Evolutionary conservation across 2,329 filamentous ascomycete genomes (phyloP).

Genomic region (Neoscytalidium dimidiatum): DNA sequence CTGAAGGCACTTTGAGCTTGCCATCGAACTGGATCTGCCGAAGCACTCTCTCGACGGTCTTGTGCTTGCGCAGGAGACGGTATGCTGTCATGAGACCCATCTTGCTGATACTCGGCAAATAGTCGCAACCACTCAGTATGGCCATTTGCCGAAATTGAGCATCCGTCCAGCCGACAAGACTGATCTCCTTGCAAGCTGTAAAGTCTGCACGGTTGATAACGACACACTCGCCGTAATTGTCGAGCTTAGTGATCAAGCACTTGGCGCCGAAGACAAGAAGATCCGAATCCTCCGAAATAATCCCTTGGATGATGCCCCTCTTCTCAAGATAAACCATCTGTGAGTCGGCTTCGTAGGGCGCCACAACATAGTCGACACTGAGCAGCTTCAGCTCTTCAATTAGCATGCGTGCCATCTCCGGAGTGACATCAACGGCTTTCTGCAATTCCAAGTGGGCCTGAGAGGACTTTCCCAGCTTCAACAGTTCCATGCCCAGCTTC

Average conservation of each 20-base stretch:
- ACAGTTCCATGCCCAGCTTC: conserved; percentile 72
- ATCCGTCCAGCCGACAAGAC: conserved; percentile 88
- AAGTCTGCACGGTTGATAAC: conserved; percentile 91
- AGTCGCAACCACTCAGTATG: conserved; percentile 95
- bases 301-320: conserved; percentile 79
- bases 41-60: conserved; percentile 79
- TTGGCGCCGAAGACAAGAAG: conserved; percentile 93
- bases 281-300: conserved; percentile 95
- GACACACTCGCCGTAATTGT: conserved; percentile 89
- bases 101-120: conserved; percentile 80
- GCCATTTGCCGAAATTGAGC: conserved; percentile 91
- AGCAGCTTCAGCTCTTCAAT: conserved; percentile 88
- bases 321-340: conserved; percentile 93
- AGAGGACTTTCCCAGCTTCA: conserved; percentile 76
- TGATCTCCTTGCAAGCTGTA: conserved; percentile 83
- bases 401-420: conserved; percentile 87
- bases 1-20: conserved; percentile 75
- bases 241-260: conserved; percentile 87
- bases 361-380: conserved; percentile 83
- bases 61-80: conserved; percentile 85
- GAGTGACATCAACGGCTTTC: conserved; percentile 93
- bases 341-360: conserved; percentile 96
- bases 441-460: conserved; percentile 87
- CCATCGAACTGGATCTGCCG: conserved; percentile 86
- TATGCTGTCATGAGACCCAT: conserved; percentile 94